Percentiles rank a stretch among this genome's conserved stretches.
These are phyloP conservation scores for Zoysia matrella DNA, from an alignment of 202 grass and related monocot genomes.

Conservation along the genomic window DNA sequence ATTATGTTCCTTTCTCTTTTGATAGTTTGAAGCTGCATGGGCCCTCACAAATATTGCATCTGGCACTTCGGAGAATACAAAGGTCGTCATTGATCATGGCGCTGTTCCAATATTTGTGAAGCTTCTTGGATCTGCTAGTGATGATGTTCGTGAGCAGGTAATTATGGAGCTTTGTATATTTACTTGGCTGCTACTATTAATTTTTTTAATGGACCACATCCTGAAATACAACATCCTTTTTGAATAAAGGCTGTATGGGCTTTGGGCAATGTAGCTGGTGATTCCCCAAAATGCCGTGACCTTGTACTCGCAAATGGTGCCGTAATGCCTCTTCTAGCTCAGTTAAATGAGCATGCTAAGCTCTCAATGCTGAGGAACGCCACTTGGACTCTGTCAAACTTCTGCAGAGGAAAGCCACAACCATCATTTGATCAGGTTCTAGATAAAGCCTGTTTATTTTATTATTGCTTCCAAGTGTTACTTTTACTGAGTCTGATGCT, in stretches of 20 bases:
- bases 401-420: conserved; percentile 44
- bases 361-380: conserved; percentile 99
- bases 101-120: too few relatives aligned
- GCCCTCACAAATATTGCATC: too few relatives aligned
- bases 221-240: neutral
- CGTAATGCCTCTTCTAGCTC: conserved; percentile 76
- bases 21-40: conserved; percentile 47
- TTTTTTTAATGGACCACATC: neutral
- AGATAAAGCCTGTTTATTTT: neutral
- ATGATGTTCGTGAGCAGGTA: conserved; percentile 97
- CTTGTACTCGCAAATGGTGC: conserved; percentile 77
- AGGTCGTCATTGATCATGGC: too few relatives aligned
- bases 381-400: conserved; percentile 79
- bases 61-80: too few relatives aligned
- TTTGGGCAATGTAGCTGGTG: conserved; percentile 93
- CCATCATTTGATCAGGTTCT: conserved; percentile 89
- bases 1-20: conserved; percentile 23
- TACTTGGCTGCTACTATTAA: conserved; percentile 9
- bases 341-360: conserved; percentile 88
- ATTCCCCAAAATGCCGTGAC: conserved; percentile 47
- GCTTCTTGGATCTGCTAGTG: too few relatives aligned
- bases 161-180: conserved; percentile 16
- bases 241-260: conserved; percentile 85
- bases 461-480: neutral
- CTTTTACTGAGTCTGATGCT: neutral